These are phyloP conservation scores for Alternaria tenuissima DNA, from an alignment of 2,329 filamentous ascomycete species.

Conservation along the genomic window DNA sequence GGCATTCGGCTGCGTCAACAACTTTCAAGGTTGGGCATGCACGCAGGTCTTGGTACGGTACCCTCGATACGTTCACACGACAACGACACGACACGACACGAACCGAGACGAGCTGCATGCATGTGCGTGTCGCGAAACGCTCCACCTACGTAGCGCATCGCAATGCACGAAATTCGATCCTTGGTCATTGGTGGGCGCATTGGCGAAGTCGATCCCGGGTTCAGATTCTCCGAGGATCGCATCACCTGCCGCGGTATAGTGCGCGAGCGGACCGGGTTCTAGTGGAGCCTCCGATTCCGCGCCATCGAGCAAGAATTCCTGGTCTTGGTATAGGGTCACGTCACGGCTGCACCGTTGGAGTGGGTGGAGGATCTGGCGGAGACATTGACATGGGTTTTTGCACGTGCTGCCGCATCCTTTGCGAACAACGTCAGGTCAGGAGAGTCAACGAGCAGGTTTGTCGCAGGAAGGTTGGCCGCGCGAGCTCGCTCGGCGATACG, in stretches of 20 bases:
- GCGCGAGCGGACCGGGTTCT: conserved; percentile 6
- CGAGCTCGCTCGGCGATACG: background rate
- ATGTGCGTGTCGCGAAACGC: background rate
- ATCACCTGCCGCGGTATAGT: conserved; percentile 23
- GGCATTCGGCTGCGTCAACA: conserved; percentile 3
- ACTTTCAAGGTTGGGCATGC: conserved; percentile 27
- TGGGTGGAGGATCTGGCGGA: background rate
- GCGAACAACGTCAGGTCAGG: background rate
- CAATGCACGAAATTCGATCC: conserved; percentile 1
- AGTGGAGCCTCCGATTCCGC: conserved; percentile 11
- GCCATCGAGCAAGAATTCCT: conserved; percentile 11
- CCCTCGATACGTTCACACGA: conserved; percentile 13
- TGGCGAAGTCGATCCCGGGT: conserved; percentile 24
- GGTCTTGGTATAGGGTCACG: conserved; percentile 10
- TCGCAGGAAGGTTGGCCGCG: background rate
- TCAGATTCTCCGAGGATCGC: conserved; percentile 26
- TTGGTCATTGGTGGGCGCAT: conserved; percentile 14
- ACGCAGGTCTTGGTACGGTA: conserved; percentile 16
- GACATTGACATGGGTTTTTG: background rate
- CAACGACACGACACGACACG: conserved; percentile 5
- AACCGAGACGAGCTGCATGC: conserved; percentile 2
- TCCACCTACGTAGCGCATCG: conserved; percentile 8
- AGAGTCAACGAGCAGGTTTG: background rate
- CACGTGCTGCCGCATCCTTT: background rate
- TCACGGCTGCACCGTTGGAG: conserved; percentile 9